Evolutionary conservation across 2,329 filamentous ascomycete genomes (phyloP).

Genomic region (Botryotinia narcissicola): DNA sequence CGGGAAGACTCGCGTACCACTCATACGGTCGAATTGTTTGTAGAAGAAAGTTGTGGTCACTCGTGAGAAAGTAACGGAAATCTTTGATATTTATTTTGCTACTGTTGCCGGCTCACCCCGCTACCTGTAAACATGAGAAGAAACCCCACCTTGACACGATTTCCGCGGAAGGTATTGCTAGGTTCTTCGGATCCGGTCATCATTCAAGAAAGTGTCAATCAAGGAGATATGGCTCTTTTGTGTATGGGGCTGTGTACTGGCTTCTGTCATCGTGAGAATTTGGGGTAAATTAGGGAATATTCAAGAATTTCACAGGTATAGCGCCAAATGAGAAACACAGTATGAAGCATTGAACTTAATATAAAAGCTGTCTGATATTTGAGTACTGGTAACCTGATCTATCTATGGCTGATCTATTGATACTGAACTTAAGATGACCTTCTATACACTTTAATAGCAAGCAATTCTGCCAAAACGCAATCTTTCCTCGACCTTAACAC

Average conservation of each 20-base stretch:
- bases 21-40: constrained; percentile 13
- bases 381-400: constrained; percentile 6
- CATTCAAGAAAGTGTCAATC: background rate
- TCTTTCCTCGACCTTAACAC: constrained; percentile 20
- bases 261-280: background rate
- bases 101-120: constrained; percentile 4
- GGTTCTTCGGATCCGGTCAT: constrained; percentile 8
- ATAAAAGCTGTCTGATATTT: constrained; percentile 18
- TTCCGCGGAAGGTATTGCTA: background rate
- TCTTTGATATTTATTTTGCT: constrained; percentile 17
- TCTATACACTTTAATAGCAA: constrained; percentile 15
- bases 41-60: background rate
- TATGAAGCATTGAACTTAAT: background rate
- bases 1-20: constrained; percentile 17
- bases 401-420: constrained; percentile 10
- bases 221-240: background rate
- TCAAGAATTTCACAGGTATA: background rate
- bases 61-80: background rate
- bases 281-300: background rate
- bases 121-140: constrained; percentile 11
- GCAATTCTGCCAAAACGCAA: constrained; percentile 20
- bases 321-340: background rate
- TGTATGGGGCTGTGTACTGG: background rate
- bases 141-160: constrained; percentile 10
- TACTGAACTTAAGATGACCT: constrained; percentile 15